A percentile compares a stretch with the other conserved stretches of the same genome.
These are phyloP conservation scores for Tolypocladium guangdongense DNA, from an alignment of 2,329 filamentous ascomycete genomes.

Conservation along the genomic window DNA sequence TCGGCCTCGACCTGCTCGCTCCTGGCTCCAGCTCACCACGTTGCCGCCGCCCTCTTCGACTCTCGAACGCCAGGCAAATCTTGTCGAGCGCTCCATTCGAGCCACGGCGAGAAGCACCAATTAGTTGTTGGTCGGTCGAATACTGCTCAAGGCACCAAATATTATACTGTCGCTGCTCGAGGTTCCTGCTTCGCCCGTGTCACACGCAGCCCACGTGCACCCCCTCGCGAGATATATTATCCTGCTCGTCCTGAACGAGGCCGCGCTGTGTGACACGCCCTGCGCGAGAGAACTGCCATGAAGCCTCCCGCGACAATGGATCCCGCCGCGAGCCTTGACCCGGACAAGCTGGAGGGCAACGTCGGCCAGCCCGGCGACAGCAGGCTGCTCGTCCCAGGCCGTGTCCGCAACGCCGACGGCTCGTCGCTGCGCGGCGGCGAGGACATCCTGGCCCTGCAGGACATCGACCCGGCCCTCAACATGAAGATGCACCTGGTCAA, in stretches of 20 bases:
- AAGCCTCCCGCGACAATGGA: background rate
- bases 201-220: background rate
- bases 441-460: conserved; percentile 46
- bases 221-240: background rate
- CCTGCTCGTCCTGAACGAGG: background rate
- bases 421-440: conserved; percentile 15
- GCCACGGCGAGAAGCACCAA: background rate
- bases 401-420: conserved; percentile 7
- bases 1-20: background rate
- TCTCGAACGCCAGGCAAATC: background rate
- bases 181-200: background rate
- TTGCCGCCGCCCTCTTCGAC: background rate
- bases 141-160: background rate
- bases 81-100: background rate
- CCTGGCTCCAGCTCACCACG: too few species aligned
- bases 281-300: background rate
- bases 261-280: background rate
- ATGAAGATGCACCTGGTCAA: conserved; percentile 62
- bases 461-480: conserved; percentile 49
- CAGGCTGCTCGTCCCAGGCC: background rate
- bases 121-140: background rate
- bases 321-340: background rate
- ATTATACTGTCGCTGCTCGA: background rate
- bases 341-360: conserved; percentile 7
- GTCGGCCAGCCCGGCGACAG: background rate